Percentiles rank a stretch among this genome's conserved stretches.
Conservation (phyloP, 1,139 yeast genomes). For the Geotrichum phurueaensis region DNA sequence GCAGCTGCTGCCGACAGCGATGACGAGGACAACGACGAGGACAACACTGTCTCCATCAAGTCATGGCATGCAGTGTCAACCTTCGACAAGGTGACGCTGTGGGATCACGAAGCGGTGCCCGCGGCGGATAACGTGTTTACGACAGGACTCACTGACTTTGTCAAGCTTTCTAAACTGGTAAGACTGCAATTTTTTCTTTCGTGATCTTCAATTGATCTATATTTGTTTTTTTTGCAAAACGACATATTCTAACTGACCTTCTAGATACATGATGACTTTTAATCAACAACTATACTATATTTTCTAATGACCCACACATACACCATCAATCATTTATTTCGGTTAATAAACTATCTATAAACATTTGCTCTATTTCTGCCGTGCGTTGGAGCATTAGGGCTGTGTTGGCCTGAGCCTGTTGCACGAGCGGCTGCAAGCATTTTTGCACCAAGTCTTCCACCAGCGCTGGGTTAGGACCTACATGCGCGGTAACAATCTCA, state of each 20-base stretch:
- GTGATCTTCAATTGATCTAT: conserved; percentile 31
- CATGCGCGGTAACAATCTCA: background rate
- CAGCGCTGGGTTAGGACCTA: background rate
- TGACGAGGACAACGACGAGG: conserved; percentile 16
- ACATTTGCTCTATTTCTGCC: background rate
- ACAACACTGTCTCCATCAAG: conserved; percentile 6
- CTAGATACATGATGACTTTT: background rate
- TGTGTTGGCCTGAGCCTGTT: background rate
- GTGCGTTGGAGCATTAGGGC: background rate
- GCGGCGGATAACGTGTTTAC: conserved; percentile 22
- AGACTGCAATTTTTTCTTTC: background rate
- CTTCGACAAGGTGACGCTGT: conserved; percentile 25
- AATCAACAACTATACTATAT: background rate
- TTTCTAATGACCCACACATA: background rate
- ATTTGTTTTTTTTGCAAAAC: conserved; percentile 33
- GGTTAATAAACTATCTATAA: no score
- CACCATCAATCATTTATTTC: background rate
- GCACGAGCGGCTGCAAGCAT: background rate
- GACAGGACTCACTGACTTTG: conserved; percentile 27
- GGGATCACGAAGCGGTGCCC: conserved; percentile 31
- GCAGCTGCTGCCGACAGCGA: conserved; percentile 15
- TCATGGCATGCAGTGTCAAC: conserved; percentile 20
- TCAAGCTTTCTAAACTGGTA: conserved; percentile 24
- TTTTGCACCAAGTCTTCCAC: background rate
- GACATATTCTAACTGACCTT: background rate